Conservation (phyloP, 1,139 yeast species). For the Ogataea hybrid region DNA sequence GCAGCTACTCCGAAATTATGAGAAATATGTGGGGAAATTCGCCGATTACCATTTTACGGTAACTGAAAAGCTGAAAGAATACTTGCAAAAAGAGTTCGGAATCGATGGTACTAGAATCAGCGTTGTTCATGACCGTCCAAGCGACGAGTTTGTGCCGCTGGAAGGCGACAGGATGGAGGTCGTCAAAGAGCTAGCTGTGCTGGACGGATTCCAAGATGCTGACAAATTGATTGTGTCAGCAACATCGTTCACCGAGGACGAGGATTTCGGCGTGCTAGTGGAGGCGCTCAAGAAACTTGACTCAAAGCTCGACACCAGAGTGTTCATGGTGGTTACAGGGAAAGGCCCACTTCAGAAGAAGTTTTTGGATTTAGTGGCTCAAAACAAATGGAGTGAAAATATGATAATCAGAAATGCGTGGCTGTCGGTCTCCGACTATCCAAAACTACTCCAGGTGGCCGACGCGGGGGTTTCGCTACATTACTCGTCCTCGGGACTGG, state of each 20-base stretch:
- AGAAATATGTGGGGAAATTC: conserved; percentile 53
- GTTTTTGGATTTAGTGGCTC: conserved; percentile 46
- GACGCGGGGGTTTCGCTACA: conserved; percentile 91
- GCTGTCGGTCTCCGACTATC: conserved; percentile 81
- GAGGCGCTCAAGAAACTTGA: conserved; percentile 69
- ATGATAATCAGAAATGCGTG: conserved; percentile 66
- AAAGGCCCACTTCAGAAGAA: conserved; percentile 77
- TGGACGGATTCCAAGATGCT: conserved; percentile 33
- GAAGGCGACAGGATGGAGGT: conserved; percentile 23
- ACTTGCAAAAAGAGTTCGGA: conserved; percentile 54
- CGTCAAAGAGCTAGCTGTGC: conserved; percentile 28
- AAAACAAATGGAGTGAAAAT: conserved; percentile 38
- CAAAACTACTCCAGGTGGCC: conserved; percentile 68
- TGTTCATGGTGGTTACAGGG: conserved; percentile 81
- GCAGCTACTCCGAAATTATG: conserved; percentile 54
- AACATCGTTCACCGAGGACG: conserved; percentile 96
- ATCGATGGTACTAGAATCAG: conserved; percentile 38
- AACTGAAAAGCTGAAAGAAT: conserved; percentile 68
- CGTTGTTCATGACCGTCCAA: conserved; percentile 75
- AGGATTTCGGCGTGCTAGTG: conserved; percentile 70
- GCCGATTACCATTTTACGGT: conserved; percentile 80
- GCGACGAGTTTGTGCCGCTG: conserved; percentile 61
- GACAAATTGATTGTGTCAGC: conserved; percentile 76
- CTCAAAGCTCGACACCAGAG: conserved; percentile 38
- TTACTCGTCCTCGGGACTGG: conserved; percentile 88